Evolutionary conservation across 495 filamentous ascomycete species (phyloP).

Genomic region (Chaetomium cochliodes): DNA sequence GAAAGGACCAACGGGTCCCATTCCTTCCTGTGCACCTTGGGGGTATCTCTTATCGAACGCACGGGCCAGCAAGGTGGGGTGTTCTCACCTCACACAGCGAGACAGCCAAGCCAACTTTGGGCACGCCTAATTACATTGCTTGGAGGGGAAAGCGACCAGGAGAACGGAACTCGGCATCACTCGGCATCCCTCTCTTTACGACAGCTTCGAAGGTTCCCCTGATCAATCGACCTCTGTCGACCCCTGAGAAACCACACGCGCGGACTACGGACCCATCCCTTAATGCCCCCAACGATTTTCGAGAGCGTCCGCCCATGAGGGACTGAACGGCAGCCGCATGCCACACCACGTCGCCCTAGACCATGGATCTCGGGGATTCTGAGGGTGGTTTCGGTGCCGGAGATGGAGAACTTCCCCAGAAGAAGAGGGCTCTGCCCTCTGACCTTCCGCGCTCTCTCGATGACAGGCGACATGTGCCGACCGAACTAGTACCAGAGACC

Average conservation of each 20-base stretch:
- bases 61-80: conserved; percentile 23
- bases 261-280: neutral
- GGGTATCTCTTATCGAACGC: conserved; percentile 16
- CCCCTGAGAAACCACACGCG: neutral
- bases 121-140: conserved; percentile 10
- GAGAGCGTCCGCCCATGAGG: conserved; percentile 10
- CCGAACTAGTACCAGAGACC: conserved; percentile 67
- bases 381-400: conserved; percentile 48
- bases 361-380: conserved; percentile 59
- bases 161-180: conserved; percentile 2
- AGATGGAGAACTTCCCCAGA: conserved; percentile 23
- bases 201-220: neutral
- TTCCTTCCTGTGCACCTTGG: neutral
- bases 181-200: neutral
- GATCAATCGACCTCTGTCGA: neutral
- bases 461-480: conserved; percentile 66
- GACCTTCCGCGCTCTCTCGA: conserved; percentile 91
- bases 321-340: conserved; percentile 24
- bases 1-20: neutral
- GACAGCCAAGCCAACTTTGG: conserved; percentile 14
- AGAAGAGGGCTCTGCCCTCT: conserved; percentile 62
- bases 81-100: conserved; percentile 9
- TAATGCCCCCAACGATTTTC: conserved; percentile 4
- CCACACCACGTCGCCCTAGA: conserved; percentile 24
- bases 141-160: conserved; percentile 9